A percentile compares a stretch with the other conserved stretches of the same genome.
Evolutionary conservation across 2,329 filamentous ascomycete genomes (phyloP).

Genomic region (Sporothrix pallida): DNA sequence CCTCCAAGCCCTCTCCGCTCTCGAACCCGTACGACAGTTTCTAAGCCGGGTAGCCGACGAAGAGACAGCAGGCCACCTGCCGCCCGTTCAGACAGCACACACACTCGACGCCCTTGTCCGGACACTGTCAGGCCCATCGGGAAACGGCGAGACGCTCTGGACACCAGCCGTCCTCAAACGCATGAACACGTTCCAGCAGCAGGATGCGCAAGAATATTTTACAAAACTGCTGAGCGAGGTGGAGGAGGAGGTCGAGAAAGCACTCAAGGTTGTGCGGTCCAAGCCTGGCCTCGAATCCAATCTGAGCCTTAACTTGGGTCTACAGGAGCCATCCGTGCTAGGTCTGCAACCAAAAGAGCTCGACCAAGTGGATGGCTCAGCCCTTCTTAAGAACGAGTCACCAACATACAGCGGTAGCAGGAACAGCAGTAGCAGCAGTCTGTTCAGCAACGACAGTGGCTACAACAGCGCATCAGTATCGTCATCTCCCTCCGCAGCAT

Average conservation of each 20-base stretch:
- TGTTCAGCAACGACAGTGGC: slow-evolving; percentile 63
- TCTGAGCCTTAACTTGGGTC: slow-evolving; percentile 22
- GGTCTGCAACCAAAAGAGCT: neutral
- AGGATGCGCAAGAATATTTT: slow-evolving; percentile 97
- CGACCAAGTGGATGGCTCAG: neutral
- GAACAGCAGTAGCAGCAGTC: slow-evolving; percentile 46
- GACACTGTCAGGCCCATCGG: slow-evolving; percentile 71
- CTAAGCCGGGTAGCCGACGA: slow-evolving; percentile 56
- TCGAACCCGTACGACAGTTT: slow-evolving; percentile 72
- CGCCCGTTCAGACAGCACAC: slow-evolving; percentile 49
- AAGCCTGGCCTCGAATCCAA: slow-evolving; percentile 51
- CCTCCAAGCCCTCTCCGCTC: slow-evolving; percentile 79
- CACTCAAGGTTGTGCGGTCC: slow-evolving; percentile 46
- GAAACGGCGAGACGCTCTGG: slow-evolving; percentile 80
- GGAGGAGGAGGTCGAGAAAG: slow-evolving; percentile 73
- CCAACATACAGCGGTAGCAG: neutral
- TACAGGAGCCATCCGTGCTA: neutral
- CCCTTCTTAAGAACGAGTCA: too few species aligned
- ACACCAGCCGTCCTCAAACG: slow-evolving; percentile 81
- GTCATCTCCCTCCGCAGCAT: slow-evolving; percentile 43
- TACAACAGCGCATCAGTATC: slow-evolving; percentile 54
- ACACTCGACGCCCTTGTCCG: slow-evolving; percentile 69
- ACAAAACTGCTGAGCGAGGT: slow-evolving; percentile 86
- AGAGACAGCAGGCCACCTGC: slow-evolving; percentile 41
- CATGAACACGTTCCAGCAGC: slow-evolving; percentile 94